Evolutionary conservation across 2,329 filamentous ascomycete species (phyloP), one percentile per base, ranked within the genome.

Genomic region (Acephala macrosclerotiorum): DNA sequence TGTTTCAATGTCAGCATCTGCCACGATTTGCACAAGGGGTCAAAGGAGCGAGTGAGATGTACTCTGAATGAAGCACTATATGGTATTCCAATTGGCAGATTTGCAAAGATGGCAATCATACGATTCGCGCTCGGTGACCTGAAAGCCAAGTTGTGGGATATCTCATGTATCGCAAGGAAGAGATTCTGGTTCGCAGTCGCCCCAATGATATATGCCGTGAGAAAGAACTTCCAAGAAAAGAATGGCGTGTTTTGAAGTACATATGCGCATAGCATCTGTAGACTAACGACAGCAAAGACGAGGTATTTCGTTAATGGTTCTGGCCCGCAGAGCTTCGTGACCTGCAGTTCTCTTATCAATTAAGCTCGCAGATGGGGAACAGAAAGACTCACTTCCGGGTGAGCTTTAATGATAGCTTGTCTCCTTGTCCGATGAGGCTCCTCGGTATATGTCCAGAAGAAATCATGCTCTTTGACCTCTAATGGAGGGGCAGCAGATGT

Each of bases 381-480:
- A 53, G 36, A 36, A 18, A 35, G 42, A 70, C n/a, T 36, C 82
- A 95, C 94, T 86, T 99, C 95, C 56, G 96, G 96, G 78, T 99
- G 95, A 63, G 95, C 94, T 83, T 97, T 98, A 81, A 99, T 98
- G 75, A 99, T 99, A 68, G 94, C 93, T 73, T 95, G 88, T 64
- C 96, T 88, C 73, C 96, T 86, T 36, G 95, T 96, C 72, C 94
- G 89, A 80, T 99, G 96, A 68, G 96, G 96, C 81, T 99, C 96
- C 79, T 99, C 96, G 11, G 96, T 97, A 78, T 99, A 98, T 47
- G 96, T 97, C 96, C 96, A 98, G 82, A 97, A 97, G 85, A 98
- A 98, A 78, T 77, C 74, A 70, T 77, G 71, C 45, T 76, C 72
- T 42, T 76, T 73, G 20, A 71, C 66, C 22, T 74, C 71, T 49